Evolutionary conservation across 768 basidiomycete species (phyloP).

Genomic region (Mycena vulgaris): DNA sequence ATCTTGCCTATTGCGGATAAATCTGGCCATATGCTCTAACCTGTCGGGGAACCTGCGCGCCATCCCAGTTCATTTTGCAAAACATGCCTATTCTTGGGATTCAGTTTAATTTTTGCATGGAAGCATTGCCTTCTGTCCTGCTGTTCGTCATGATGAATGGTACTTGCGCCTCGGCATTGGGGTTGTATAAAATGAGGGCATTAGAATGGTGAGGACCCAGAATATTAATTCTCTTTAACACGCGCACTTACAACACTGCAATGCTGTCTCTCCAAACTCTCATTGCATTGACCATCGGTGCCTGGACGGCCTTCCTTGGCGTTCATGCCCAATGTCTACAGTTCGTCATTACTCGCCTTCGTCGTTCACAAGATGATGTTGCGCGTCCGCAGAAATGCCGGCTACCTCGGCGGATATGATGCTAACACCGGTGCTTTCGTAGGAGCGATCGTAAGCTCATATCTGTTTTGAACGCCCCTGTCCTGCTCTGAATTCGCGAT

Average conservation of each 20-base stretch:
- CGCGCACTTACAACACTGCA: constrained; percentile 7
- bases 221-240: constrained; percentile 2
- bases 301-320: constrained; percentile 6
- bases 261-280: constrained; percentile 9
- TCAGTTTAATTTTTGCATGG: constrained; percentile 1
- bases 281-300: constrained; percentile 4
- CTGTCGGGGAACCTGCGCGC: constrained; percentile 1
- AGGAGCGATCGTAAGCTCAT: constrained; percentile 12
- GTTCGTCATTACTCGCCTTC: constrained; percentile 2
- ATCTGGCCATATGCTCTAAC: constrained; percentile 9
- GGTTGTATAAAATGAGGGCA: constrained; percentile 3
- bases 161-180: constrained; percentile 2
- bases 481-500: constrained; percentile 11
- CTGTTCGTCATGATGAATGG: constrained; percentile 2
- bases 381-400: constrained; percentile 8
- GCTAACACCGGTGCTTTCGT: constrained; percentile 1
- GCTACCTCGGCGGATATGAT: constrained; percentile 13
- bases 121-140: not conserved
- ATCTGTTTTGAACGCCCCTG: constrained; percentile 1
- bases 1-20: constrained; percentile 3
- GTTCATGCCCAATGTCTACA: constrained; percentile 9
- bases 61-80: not conserved
- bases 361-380: constrained; percentile 1
- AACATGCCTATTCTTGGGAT: constrained; percentile 6
- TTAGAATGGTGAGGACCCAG: constrained; percentile 14